Conservation (phyloP, 805 yeast genomes). For the Starmerella etchellsii region DNA sequence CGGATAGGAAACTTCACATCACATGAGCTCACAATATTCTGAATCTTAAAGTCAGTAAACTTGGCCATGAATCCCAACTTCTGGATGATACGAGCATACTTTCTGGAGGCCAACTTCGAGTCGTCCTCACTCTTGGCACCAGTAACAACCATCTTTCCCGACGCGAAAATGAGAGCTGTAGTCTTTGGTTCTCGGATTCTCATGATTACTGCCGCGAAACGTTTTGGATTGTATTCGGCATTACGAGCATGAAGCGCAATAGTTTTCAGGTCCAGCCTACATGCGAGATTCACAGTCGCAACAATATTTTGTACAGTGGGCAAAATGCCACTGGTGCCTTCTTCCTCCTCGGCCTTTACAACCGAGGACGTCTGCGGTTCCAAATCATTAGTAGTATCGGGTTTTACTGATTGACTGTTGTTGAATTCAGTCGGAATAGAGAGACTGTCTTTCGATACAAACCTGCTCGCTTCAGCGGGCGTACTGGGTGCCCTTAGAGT, state of each 20-base stretch:
- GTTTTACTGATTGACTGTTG: slow-evolving; percentile 3
- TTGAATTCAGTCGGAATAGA: slow-evolving; percentile 35
- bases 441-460: slow-evolving; percentile 53
- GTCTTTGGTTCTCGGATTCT: slow-evolving; percentile 98
- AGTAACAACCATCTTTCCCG: slow-evolving; percentile 98
- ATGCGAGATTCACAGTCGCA: slow-evolving; percentile 93
- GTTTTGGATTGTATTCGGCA: slow-evolving; percentile 92
- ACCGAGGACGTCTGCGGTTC: slow-evolving; percentile 2
- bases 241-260: slow-evolving; percentile 97
- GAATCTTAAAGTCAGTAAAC: slow-evolving; percentile 94
- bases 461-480: slow-evolving; percentile 63
- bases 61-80: slow-evolving; percentile 96
- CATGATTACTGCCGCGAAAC: slow-evolving; percentile 99
- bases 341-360: slow-evolving; percentile 30
- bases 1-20: slow-evolving; percentile 97
- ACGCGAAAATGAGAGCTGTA: slow-evolving; percentile 92
- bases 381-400: slow-evolving; percentile 2
- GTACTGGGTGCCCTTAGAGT: slow-evolving; percentile 64
- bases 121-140: slow-evolving; percentile 99
- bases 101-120: slow-evolving; percentile 93
- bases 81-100: slow-evolving; percentile 95
- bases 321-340: slow-evolving; percentile 84
- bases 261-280: slow-evolving; percentile 89
- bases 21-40: slow-evolving; percentile 96
- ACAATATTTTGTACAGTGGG: slow-evolving; percentile 88